Percentiles rank a stretch among this genome's conserved stretches.
phyloP scores from a whole-genome alignment of 768 basidiomycete genomes.

The Podaxis pistillaris region DNA sequence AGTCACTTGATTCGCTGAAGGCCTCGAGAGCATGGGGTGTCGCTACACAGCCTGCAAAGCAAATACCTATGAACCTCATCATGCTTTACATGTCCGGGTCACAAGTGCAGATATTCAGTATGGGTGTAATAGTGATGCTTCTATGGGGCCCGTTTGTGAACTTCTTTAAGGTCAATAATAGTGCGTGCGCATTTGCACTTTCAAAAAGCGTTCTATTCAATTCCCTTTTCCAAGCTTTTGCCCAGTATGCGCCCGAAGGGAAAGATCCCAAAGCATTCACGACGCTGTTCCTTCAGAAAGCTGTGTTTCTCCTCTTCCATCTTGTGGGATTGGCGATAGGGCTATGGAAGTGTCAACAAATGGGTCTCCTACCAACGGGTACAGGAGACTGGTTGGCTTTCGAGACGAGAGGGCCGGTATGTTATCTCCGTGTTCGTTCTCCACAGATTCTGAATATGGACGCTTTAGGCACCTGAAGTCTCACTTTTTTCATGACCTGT shows the following conservation, averaged over 20 bases:
- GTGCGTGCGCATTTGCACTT: conserved; percentile 40
- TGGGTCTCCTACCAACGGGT: conserved; percentile 89
- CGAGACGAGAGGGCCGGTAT: conserved; percentile 72
- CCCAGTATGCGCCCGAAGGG: conserved; percentile 69
- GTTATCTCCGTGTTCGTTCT: conserved; percentile 24
- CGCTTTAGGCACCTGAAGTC: conserved; percentile 41
- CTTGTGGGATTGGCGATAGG: conserved; percentile 78
- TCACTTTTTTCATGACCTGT: conserved; percentile 29
- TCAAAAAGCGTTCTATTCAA: background rate
- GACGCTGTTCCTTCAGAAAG: conserved; percentile 67
- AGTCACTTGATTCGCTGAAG: conserved; percentile 66
- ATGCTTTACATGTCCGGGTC: conserved; percentile 99
- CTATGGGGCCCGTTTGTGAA: conserved; percentile 86
- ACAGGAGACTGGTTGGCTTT: conserved; percentile 96
- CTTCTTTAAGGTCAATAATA: conserved; percentile 70
- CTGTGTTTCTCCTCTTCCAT: conserved; percentile 72
- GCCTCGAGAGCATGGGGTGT: conserved; percentile 84
- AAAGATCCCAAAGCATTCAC: conserved; percentile 48
- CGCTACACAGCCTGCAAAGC: conserved; percentile 82
- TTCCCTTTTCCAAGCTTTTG: conserved; percentile 50
- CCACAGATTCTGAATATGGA: background rate
- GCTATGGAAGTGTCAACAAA: conserved; percentile 88
- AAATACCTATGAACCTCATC: conserved; percentile 94
- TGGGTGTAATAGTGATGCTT: conserved; percentile 95
- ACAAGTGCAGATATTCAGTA: conserved; percentile 94